phyloP scores from a whole-genome alignment of 495 filamentous ascomycete species.

The Penicillium diatomitis region DNA sequence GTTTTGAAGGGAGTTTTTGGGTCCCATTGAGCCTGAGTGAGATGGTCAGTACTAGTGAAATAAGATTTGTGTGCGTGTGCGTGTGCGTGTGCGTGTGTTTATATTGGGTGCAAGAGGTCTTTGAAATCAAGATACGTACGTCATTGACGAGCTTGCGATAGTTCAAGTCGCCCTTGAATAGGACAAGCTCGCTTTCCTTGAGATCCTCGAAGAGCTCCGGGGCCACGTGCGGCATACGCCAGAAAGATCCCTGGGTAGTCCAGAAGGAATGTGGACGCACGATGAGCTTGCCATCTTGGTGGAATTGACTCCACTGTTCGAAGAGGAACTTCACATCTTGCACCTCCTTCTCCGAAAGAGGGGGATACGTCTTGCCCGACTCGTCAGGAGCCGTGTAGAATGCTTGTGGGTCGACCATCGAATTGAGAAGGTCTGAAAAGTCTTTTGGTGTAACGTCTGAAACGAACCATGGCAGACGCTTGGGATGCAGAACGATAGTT shows the following conservation, averaged over 20 bases:
- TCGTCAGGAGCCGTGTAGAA: constrained; percentile 76
- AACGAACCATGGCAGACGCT: constrained; percentile 94
- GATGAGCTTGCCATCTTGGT: constrained; percentile 71
- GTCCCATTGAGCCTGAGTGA: constrained; percentile 65
- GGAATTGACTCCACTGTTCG: constrained; percentile 65
- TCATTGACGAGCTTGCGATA: constrained; percentile 87
- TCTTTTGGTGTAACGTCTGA: constrained; percentile 85
- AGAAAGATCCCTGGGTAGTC: constrained; percentile 77
- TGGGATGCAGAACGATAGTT: constrained; percentile 81
- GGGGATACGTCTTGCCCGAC: constrained; percentile 42
- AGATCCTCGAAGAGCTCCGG: constrained; percentile 66
- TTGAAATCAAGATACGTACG: constrained; percentile 41
- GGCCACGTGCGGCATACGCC: constrained; percentile 65
- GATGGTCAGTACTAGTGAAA: neutral
- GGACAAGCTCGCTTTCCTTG: constrained; percentile 75
- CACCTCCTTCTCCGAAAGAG: constrained; percentile 58
- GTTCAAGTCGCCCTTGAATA: constrained; percentile 96
- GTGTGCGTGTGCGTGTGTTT: no score
- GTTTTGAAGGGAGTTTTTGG: constrained; percentile 76
- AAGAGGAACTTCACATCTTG: constrained; percentile 68
- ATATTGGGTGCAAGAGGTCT: neutral
- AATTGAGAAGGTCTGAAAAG: constrained; percentile 68
- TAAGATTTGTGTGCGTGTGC: no score
- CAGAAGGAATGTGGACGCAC: constrained; percentile 80
- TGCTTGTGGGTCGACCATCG: constrained; percentile 58